These are phyloP conservation scores for Skeletonema marinoi DNA, from an alignment of 108 stramenopile genomes.

Conservation along the genomic window DNA sequence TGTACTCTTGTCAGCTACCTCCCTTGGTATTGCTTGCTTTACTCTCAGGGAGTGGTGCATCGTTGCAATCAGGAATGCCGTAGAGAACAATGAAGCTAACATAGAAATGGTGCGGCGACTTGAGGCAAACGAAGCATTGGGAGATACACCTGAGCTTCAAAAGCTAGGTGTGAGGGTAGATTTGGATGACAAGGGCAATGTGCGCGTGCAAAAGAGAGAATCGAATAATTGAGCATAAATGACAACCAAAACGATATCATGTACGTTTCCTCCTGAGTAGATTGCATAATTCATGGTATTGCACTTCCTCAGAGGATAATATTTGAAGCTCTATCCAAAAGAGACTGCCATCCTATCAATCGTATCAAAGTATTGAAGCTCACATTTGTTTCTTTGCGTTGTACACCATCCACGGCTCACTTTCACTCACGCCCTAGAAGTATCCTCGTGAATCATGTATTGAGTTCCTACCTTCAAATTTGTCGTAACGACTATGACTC, in stretches of 20 bases:
- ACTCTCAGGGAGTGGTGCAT: conserved; percentile 86
- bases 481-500: too few species aligned
- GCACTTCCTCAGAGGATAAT: too few species aligned
- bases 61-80: conserved; percentile 80
- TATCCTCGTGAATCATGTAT: too few species aligned
- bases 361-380: too few species aligned
- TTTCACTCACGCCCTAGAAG: too few species aligned
- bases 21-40: conserved; percentile 77
- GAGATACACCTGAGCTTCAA: conserved; percentile 62
- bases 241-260: neutral
- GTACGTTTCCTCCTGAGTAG: too few species aligned
- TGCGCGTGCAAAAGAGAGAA: conserved; percentile 38
- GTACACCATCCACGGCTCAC: too few species aligned
- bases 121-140: conserved; percentile 70
- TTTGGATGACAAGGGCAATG: conserved; percentile 71
- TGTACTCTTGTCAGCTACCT: conserved; percentile 76
- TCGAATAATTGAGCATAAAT: neutral
- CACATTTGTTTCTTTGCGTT: too few species aligned
- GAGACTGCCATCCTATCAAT: too few species aligned
- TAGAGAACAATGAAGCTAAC: conserved; percentile 73
- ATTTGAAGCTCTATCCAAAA: too few species aligned
- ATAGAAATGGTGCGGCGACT: conserved; percentile 61
- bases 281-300: too few species aligned
- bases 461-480: too few species aligned
- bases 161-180: conserved; percentile 68